Conservation (phyloP, 495 filamentous ascomycete genomes). For the Cercophora newfieldiana region DNA sequence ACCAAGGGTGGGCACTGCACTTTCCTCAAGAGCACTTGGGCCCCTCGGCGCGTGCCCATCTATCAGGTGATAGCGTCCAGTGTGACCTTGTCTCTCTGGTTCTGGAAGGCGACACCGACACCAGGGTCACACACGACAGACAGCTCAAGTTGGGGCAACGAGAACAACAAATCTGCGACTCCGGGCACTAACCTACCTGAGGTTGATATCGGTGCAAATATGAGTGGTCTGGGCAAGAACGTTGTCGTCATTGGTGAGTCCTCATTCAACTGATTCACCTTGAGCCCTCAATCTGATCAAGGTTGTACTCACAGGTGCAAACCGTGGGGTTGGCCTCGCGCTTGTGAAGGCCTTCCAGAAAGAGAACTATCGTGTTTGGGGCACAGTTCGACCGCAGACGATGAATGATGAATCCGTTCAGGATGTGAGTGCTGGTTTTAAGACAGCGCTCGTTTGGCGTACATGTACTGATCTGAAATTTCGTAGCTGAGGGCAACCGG, state of each 20-base stretch:
- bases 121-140: too few species aligned
- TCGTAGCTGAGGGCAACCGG: background rate
- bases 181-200: too few species aligned
- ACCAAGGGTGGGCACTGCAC: too few species aligned
- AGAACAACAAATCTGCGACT: too few species aligned
- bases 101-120: too few species aligned
- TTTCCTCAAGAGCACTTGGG: too few species aligned
- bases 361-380: background rate
- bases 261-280: background rate
- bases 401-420: background rate
- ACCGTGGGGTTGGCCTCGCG: background rate
- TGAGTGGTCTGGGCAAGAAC: background rate
- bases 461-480: background rate
- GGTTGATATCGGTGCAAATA: too few species aligned
- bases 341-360: background rate
- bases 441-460: background rate
- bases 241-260: background rate
- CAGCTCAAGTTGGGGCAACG: too few species aligned
- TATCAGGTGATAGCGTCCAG: too few species aligned
- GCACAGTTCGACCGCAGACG: background rate
- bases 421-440: background rate
- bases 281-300: background rate
- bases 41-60: too few species aligned
- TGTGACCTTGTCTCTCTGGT: too few species aligned
- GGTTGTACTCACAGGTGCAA: background rate